Base-by-base conservation (phyloP, 1,284 basidiomycete genomes). In the Papiliotrema terrestris region DNA sequence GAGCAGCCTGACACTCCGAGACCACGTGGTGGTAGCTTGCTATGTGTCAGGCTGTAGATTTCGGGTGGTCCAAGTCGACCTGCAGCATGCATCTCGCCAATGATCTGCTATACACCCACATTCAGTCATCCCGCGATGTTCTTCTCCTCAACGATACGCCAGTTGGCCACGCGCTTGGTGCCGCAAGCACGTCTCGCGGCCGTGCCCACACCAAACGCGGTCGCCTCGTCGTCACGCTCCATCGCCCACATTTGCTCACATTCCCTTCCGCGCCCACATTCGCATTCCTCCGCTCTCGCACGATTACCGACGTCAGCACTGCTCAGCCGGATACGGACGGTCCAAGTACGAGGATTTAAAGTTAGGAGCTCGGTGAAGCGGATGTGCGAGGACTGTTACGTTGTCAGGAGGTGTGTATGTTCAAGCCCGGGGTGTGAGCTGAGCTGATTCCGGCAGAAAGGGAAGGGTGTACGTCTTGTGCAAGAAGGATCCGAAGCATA, bases 401-500 rank as follows among this genome's bases (percentile, higher is more conserved):
- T 94, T 45, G 92, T 94, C 23, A 83, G 82, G 73, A 79, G 75
- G 74, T 75, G 57, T 61, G 73, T 65, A 32, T 6, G 11, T 32
- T 11, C 29, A 32, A 5, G 11, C 11, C 11, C 29, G 6, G 44
- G 36, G 1, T 8, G 25, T 45, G 25, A 11, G 17, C 38, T 15
- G 8, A 26, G 35, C 26, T 56, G 38, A 29, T 32, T 13, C 8
- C 51, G 52, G 19, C 8, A 75, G 95, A 67, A 95, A 98, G 74
- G 93, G 93, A 47, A 84, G 89, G 65, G 83, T 98, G 44, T 97
- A 95, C 78, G 86, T 98, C 44, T 85, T 97, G 44, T 98, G 95
- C 78, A 86, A 86, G 20, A 91, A 90, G 73, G 91, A 98, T 71
- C 89, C 94, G 4, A 97, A 96, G 78, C 95, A 98, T 77, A 98